Evolutionary conservation across 179 eudicot species (phyloP), one percentile per base, ranked within the genome.

Genomic region (Spergularia azorica): DNA sequence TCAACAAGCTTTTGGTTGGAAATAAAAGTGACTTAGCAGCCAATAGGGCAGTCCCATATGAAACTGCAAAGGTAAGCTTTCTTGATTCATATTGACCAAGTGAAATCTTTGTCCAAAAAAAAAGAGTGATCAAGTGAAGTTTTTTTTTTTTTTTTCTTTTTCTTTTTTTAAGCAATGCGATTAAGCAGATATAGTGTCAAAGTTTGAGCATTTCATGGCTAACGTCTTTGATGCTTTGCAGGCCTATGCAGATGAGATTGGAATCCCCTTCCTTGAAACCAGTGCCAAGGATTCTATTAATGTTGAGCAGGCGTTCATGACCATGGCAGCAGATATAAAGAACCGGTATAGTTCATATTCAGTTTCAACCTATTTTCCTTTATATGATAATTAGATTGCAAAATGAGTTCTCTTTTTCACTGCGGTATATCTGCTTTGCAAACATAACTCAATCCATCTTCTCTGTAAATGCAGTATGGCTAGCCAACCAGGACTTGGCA

Each of bases 1-100:
- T 77, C 57, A 77, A 70, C 73, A 77, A 77, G 71, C 80, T 77
- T 67, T 77, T 77, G 51, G 75, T 77, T n/a, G 80, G 80, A 70
- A 77, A 77, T 18, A 77, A 77, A 70, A 61, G 80, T 36, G 80
- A 77, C 70, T 70, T 77, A 6, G 43, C 76, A 17, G 80, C 70
- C 55, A 77, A 70, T 77, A 58, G 80, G 32, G 80, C 80, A 21
- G 80, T 77, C 38, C 63, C 76, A 13, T 77, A 77, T 71, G 80
- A 77, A 62, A 77, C 80, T 63, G 80, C 80, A 14, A 71, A 77
- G 80, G 80, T 77, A 26, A 77, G 68, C 18, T 4, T 1, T 12
- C 14, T 10, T 51, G 3, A 26, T 41, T 14, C 11, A 9, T 74
- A 54, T 5, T 52, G 18, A 32, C 52, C 32, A 6, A 51, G 6